Base-by-base conservation (phyloP, 2,329 filamentous ascomycete genomes). In the Hymenoscyphus fraxineus region DNA sequence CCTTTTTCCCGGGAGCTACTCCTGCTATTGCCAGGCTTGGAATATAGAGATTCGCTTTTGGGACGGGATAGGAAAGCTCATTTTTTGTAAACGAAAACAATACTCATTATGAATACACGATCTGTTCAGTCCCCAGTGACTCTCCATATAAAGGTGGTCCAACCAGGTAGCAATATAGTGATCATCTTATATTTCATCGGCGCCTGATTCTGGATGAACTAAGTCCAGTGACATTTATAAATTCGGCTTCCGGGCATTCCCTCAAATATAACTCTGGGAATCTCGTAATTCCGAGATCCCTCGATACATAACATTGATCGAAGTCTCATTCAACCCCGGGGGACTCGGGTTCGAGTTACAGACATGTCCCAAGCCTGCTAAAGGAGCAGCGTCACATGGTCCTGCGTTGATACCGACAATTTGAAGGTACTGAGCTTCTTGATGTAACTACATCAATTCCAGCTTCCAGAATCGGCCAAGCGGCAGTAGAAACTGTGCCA, bases 401-500 rank as follows among this genome's bases (percentile, higher is more conserved):
- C 82, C 82, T 38, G 76, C 77, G 60, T 71, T 71, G 2, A 84
- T 67, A 6, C 74, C 77, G n/a, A 70, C 62, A 1, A 56, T 62
- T 47, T 75, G 71, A 12, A 84, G 70, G 59, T 78, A 73, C 59
- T 74, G 60, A 51, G 81, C 71, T 41, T 78, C 78, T 13, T 72
- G 63, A 67, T 84, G 80, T 0, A 76, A n/a, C n/a, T 1, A 76
- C 76, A 72, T 81, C 78, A 0, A 82, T 74, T 0, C 80, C 80
- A 1, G 72, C 66, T 32, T 75, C 70, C 54, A 84, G 68, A 0
- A 79, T 66, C 0, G 79, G 75, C 80, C 80, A 84, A 0, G 80
- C 81, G 13, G 77, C 79, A 0, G 74, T 71, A 1, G 80, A 82
- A 0, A 81, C 75, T 0, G 80, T 83, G 0, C 81, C 82, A 60